Conservation (phyloP, 371 early-diverging fungal species). For the Apophysomyces variabilis region DNA sequence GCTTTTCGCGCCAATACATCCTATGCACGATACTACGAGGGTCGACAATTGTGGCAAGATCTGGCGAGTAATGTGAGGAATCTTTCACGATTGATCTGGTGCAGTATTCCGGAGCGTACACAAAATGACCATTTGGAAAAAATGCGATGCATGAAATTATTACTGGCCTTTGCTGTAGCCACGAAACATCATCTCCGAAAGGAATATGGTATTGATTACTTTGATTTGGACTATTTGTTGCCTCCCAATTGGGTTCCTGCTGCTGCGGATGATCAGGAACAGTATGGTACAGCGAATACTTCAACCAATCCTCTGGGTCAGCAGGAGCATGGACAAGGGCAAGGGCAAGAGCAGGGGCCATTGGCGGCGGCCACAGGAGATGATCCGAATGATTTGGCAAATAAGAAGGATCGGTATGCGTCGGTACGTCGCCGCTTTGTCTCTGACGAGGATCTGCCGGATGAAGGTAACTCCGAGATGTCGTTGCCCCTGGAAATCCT, state of each 20-base stretch:
- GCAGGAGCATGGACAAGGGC: too few species aligned
- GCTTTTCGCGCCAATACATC: slow-evolving; percentile 83
- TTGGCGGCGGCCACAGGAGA: slow-evolving; percentile 17
- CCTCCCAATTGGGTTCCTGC: slow-evolving; percentile 56
- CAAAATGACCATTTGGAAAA: slow-evolving; percentile 64
- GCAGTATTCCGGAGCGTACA: slow-evolving; percentile 55
- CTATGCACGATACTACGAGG: slow-evolving; percentile 82
- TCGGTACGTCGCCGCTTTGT: slow-evolving; percentile 22
- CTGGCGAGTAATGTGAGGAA: slow-evolving; percentile 62
- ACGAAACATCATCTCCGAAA: slow-evolving; percentile 75
- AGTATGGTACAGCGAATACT: slow-evolving; percentile 11
- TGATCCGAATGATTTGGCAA: slow-evolving; percentile 19
- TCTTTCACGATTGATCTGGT: slow-evolving; percentile 70
- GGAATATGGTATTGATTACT: slow-evolving; percentile 65
- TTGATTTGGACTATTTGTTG: slow-evolving; percentile 56
- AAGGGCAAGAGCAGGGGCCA: slow-evolving; percentile 6
- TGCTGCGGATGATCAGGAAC: slow-evolving; percentile 35
- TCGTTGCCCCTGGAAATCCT: slow-evolving; percentile 65
- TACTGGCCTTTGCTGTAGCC: slow-evolving; percentile 70
- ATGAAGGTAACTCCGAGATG: slow-evolving; percentile 48
- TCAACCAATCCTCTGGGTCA: neutral
- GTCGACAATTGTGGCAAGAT: slow-evolving; percentile 68
- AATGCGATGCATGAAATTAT: slow-evolving; percentile 72
- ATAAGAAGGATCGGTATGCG: slow-evolving; percentile 14
- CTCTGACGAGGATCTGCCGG: slow-evolving; percentile 48